Conservation (phyloP, 1,284 basidiomycete species). For the Cutaneotrichosporon cavernicola region DNA sequence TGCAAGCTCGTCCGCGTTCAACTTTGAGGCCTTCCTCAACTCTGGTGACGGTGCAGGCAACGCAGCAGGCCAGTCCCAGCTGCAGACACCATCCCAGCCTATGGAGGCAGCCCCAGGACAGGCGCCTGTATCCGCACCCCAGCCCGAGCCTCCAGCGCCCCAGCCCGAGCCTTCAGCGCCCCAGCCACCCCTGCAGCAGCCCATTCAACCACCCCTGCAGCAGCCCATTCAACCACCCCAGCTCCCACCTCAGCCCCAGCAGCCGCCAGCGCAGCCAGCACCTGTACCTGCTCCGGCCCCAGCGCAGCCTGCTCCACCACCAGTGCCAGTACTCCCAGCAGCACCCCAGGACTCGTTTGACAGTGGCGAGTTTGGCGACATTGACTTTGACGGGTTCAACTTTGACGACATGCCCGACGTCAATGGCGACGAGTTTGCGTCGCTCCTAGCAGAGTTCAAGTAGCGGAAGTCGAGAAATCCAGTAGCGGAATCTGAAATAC, state of each 20-base stretch:
- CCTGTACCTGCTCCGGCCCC: neutral
- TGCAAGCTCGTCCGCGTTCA: neutral
- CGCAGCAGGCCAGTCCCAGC: constrained; percentile 8
- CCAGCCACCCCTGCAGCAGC: constrained; percentile 3
- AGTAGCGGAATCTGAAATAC: too few relatives aligned
- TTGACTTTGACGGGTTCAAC: constrained; percentile 43
- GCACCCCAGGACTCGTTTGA: neutral
- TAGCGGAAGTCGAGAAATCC: constrained; percentile 6
- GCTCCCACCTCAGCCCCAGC: neutral
- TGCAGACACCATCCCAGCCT: constrained; percentile 12
- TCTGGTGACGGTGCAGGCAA: neutral
- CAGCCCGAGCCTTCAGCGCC: too few relatives aligned
- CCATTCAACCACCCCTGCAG: constrained; percentile 2
- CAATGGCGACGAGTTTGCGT: constrained; percentile 40
- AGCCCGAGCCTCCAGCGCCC: neutral
- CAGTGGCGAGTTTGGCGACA: constrained; percentile 25
- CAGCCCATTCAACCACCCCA: constrained; percentile 5
- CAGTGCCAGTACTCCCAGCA: neutral
- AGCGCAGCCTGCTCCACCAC: neutral
- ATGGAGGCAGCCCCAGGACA: constrained; percentile 1
- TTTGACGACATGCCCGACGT: constrained; percentile 39
- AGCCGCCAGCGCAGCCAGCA: neutral
- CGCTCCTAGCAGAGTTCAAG: constrained; percentile 39
- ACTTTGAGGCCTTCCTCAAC: constrained; percentile 8
- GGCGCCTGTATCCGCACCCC: neutral